phyloP scores from a whole-genome alignment of 306 rosid genomes.

The Begonia fuchsioides region DNA sequence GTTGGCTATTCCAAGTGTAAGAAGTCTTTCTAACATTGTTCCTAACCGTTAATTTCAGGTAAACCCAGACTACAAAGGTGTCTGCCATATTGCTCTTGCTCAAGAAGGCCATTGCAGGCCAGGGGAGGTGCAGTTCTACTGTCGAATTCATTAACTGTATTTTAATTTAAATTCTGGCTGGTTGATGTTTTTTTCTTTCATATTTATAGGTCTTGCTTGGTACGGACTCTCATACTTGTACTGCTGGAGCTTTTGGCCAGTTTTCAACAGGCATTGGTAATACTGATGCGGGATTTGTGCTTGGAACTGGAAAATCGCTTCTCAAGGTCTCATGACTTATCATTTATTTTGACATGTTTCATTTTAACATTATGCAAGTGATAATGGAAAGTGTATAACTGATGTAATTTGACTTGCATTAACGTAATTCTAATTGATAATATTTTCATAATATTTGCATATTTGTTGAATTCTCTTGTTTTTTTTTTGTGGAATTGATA shows the following conservation, averaged over 20 bases:
- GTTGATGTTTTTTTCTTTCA: slow-evolving; percentile 7
- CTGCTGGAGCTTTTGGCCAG: slow-evolving; percentile 99
- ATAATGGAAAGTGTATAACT: no score
- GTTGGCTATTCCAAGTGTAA: slow-evolving; percentile 2
- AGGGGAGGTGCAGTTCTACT: slow-evolving; percentile 54
- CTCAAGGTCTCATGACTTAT: slow-evolving; percentile 45
- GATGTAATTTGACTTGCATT: no score
- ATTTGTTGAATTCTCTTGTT: no score
- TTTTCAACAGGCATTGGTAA: slow-evolving; percentile 94
- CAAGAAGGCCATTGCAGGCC: slow-evolving; percentile 99
- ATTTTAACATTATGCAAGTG: neutral
- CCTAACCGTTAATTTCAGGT: slow-evolving; percentile 27
- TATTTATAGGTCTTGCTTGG: slow-evolving; percentile 68
- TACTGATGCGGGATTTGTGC: slow-evolving; percentile 86
- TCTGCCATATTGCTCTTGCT: slow-evolving; percentile 90
- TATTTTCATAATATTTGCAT: no score
- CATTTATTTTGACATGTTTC: neutral
- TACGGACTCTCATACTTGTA: slow-evolving; percentile 94
- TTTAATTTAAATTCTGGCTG: slow-evolving; percentile 4
- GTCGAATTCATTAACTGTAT: neutral
- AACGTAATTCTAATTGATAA: no score
- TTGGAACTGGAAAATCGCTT: slow-evolving; percentile 81
- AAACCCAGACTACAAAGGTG: slow-evolving; percentile 97
- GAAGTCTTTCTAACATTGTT: no score
- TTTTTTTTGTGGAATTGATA: no score